Evolutionary conservation across 306 rosid genomes (phyloP).

Genomic region (Casuarina equisetifolia): DNA sequence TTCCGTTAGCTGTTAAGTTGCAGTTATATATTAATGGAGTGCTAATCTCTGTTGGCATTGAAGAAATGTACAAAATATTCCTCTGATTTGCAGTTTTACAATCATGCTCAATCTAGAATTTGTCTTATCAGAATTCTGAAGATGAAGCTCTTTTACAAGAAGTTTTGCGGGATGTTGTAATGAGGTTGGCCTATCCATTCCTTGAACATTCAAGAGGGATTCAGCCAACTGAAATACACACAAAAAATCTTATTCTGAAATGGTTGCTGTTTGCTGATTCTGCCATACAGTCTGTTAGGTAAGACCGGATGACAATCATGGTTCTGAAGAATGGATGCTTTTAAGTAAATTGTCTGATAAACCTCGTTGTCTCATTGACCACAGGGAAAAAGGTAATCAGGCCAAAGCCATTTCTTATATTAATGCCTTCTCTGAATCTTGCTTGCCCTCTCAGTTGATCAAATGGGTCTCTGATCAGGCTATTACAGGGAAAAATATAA

Average conservation of each 20-base stretch:
- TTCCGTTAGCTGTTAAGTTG: constrained; percentile 24
- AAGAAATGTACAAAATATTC: constrained; percentile 4
- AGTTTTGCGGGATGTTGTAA: constrained; percentile 50
- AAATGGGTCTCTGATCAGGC: constrained; percentile 58
- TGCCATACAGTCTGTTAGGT: constrained; percentile 68
- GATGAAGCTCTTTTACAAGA: constrained; percentile 52
- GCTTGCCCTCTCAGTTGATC: constrained; percentile 62
- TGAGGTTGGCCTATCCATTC: constrained; percentile 54
- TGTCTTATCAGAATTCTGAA: constrained; percentile 53
- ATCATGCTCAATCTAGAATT: constrained; percentile 17
- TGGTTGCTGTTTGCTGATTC: constrained; percentile 69
- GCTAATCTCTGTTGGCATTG: constrained; percentile 15
- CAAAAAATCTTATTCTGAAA: constrained; percentile 57
- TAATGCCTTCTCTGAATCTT: constrained; percentile 59
- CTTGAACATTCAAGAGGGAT: constrained; percentile 40
- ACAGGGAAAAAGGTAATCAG: constrained; percentile 63
- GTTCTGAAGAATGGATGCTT: constrained; percentile 21
- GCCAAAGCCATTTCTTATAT: constrained; percentile 55
- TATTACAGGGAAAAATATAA: constrained; percentile 41
- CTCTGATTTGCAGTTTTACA: background rate
- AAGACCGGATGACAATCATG: constrained; percentile 30
- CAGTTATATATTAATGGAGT: background rate
- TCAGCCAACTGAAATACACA: constrained; percentile 37
- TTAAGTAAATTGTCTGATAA: constrained; percentile 29
- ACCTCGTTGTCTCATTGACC: constrained; percentile 36